These are phyloP conservation scores for Nidula niveotomentosa DNA, from an alignment of 1,284 basidiomycete genomes.

Conservation along the genomic window DNA sequence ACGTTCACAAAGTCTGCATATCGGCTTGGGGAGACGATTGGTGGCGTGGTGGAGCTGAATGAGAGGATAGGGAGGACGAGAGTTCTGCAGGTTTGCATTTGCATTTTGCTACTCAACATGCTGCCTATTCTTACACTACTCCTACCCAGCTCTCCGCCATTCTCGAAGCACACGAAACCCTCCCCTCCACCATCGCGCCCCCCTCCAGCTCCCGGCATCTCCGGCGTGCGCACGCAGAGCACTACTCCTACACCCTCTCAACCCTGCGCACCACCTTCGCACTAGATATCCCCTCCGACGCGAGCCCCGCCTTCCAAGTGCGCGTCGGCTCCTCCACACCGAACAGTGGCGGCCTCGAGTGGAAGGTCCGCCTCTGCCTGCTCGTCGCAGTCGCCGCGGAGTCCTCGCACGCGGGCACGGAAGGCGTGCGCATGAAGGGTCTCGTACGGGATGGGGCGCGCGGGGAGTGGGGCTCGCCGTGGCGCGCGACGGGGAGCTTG, in stretches of 20 bases:
- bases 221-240: slow-evolving; percentile 79
- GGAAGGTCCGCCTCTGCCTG: slow-evolving; percentile 82
- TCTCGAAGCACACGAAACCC: slow-evolving; percentile 82
- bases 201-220: slow-evolving; percentile 42
- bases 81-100: slow-evolving; percentile 68
- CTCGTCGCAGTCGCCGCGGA: slow-evolving; percentile 69
- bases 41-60: slow-evolving; percentile 88
- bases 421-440: slow-evolving; percentile 53
- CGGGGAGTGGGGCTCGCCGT: slow-evolving; percentile 72
- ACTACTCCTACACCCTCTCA: slow-evolving; percentile 73
- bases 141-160: slow-evolving; percentile 71
- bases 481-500: slow-evolving; percentile 54
- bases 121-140: neutral
- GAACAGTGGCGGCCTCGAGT: slow-evolving; percentile 77
- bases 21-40: slow-evolving; percentile 85
- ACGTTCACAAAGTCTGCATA: slow-evolving; percentile 90
- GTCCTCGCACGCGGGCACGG: slow-evolving; percentile 38
- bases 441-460: slow-evolving; percentile 54
- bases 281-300: slow-evolving; percentile 88
- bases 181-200: slow-evolving; percentile 58
- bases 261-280: slow-evolving; percentile 79
- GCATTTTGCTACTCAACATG: neutral
- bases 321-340: slow-evolving; percentile 1
- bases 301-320: slow-evolving; percentile 79
- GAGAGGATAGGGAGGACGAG: slow-evolving; percentile 53